Evolutionary conservation across 331 rosid species (phyloP), one percentile per base, ranked within the genome.

Genomic region (Phaseolus coccineus): DNA sequence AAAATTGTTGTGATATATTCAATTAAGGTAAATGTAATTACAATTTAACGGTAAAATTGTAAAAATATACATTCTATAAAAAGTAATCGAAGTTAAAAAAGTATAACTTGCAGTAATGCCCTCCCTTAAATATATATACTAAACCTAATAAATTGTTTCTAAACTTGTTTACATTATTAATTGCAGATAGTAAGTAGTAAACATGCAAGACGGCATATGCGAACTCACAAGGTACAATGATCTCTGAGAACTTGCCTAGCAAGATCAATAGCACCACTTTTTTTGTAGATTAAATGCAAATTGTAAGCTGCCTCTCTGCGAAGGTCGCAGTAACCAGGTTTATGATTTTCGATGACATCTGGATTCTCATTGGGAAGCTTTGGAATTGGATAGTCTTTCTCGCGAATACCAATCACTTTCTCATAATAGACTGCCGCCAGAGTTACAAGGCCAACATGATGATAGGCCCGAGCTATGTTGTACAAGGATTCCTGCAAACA

Each of bases 221-320:
- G 46, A 69, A 47, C 24, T 85, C 88, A 94, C 55, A 90, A 74
- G 39, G 92, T 70, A 76, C 97, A 94, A 79, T 94, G 77, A 84
- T 94, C 95, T 77, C 71, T 94, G 4, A 92, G 86, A 82, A 92
- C 88, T 91, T 87, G 91, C 78, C 97, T 90, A 56, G 97, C 96
- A 82, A 92, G 98, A 88, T 92, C 98, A 67, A 84, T 40, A 44
- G 96, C 96, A 63, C 98, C 98, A 68, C 98, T 90, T 78, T 62
- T 88, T 84, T 87, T 94, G 80, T 94, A 90, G 71, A 94, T 92
- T 4, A 92, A 86, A 87, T 94, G 98, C 79, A 94, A 84, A 89
- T 94, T 94, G 84, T 76, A 88, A 65, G 97, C 96, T 7, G 98
- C 94, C 77, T 94, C 98, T 77, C 97, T 88, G 44, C 88, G 86